Conservation (phyloP, 139 green algal species). For the Desmodesmus armatus region DNA sequence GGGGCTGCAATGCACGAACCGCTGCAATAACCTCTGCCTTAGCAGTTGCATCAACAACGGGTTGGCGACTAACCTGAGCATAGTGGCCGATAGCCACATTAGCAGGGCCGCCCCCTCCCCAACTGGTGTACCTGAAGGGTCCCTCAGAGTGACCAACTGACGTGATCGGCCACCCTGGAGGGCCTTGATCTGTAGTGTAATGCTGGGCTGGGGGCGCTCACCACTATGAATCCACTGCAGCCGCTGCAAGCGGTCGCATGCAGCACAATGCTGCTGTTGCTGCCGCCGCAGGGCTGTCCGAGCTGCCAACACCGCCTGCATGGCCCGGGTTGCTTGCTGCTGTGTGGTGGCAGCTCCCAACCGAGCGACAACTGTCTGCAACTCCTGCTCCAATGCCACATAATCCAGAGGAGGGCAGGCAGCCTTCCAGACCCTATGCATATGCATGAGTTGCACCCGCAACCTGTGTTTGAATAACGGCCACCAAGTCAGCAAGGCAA, state of each 20-base stretch:
- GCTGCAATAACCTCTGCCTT: not conserved
- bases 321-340: not conserved
- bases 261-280: not conserved
- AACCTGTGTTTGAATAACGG: not conserved
- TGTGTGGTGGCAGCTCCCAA: not conserved
- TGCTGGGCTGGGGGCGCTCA: not conserved
- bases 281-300: not conserved
- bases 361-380: not conserved
- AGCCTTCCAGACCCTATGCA: not conserved
- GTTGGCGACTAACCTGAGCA: not conserved
- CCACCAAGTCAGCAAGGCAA: not conserved
- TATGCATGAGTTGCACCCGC: not conserved
- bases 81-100: not conserved
- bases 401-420: not conserved
- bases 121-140: not conserved
- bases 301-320: not conserved
- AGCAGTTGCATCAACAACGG: not conserved
- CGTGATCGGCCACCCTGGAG: not conserved
- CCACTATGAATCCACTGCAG: slow-evolving; percentile 8
- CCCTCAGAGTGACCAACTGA: not conserved
- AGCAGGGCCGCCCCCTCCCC: not conserved
- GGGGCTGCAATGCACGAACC: not conserved
- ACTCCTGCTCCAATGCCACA: not conserved
- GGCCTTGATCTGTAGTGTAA: not conserved
- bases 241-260: not conserved